Base-by-base conservation (phyloP, 345 rosid genomes). In the Trapa bicornis region DNA sequence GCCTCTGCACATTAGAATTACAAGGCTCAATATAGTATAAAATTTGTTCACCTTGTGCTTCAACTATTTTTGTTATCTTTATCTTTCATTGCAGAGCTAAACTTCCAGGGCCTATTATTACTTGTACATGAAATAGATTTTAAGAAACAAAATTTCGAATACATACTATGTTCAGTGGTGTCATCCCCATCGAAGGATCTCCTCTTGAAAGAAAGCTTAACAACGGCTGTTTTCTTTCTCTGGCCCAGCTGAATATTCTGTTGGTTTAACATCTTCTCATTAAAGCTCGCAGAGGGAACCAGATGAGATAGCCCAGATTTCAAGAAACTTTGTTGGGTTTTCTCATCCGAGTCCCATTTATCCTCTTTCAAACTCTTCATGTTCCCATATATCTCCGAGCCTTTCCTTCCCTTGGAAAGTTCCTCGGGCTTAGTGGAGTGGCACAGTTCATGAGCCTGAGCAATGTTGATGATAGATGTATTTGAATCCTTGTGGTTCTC, bases 111-210 rank as follows among this genome's bases (percentile, higher is more conserved):
- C 32, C n/a, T 54, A n/a, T 17, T 35, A 4, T n/a, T 22, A n/a
- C 60, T 54, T 22, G 9, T n/a, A 16, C 33, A 54, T 0, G 33
- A 6, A 41, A 3, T 22, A 54, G 60, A 5, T 54, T 6, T 58
- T 35, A 58, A 35, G 67, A 64, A 6, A 39, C 48, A 8, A 35
- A 41, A 64, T 16, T 38, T 64, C 50, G 32, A 32, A 10, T 1
- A 67, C 89, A 79, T 73, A 89, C 96, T 58, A 3, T 73, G 82
- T 57, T 80, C 83, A 1, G 58, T 67, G 39, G 71, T 74, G 73
- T 83, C 89, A 64, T 86, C 96, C 47, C 86, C 90, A 17, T 86
- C 88, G 13, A 80, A 82, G 14, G 92, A 89, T 79, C 75, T 80
- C 75, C 87, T 80, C 75, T 85, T 86, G 70, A 85, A 81, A 13